Evolutionary conservation across 2,329 filamentous ascomycete genomes (phyloP), one percentile per base, ranked within the genome.

Genomic region (Diatrype stigma): DNA sequence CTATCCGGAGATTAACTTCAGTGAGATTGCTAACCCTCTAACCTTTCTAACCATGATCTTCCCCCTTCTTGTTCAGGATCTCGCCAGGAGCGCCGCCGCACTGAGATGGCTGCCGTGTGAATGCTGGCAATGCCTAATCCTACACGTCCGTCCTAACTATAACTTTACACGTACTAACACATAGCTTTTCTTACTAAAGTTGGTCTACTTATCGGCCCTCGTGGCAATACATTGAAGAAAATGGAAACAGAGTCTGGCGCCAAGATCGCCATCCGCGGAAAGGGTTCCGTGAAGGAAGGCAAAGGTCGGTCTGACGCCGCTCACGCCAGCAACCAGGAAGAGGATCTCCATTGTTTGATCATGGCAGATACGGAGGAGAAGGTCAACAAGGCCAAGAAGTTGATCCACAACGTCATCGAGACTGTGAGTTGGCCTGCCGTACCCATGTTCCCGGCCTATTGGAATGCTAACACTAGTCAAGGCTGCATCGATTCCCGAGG

Each of bases 1-100:
- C 76, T 99, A 99, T 74, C 94, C 94, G 81, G 94, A 99, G 76
- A 97, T 99, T 86, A 99, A 99, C 87, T 99, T 99, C 90, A 99
- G 94, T 99, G 96, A 93, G 93, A 93, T 94, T 92, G 87, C 92
- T 96, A 96, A 96, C 90, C 91, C 90, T 91, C 85, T 86, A 87
- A 89, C 85, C 78, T 73, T 80, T 82, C 85, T 88, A 86, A 88
- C 76, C 73, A 77, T 75, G 62, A 68, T 65, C 60, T 60, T 64
- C 50, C 57, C 63, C 64, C 60, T 67, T 67, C 57, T 63, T 62
- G 60, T 63, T 67, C 73, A 69, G 73, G 73, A 72, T 70, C 66
- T 70, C 73, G 70, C 70, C 70, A 71, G 72, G 68, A 69, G 67
- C 69, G 66, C 61, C 66, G 64, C 67, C 58, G 64, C 61, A 63